Percentiles rank a stretch among this genome's conserved stretches.
Conservation (phyloP, 2,329 filamentous ascomycete species). For the Pseudogymnoascus sp. region DNA sequence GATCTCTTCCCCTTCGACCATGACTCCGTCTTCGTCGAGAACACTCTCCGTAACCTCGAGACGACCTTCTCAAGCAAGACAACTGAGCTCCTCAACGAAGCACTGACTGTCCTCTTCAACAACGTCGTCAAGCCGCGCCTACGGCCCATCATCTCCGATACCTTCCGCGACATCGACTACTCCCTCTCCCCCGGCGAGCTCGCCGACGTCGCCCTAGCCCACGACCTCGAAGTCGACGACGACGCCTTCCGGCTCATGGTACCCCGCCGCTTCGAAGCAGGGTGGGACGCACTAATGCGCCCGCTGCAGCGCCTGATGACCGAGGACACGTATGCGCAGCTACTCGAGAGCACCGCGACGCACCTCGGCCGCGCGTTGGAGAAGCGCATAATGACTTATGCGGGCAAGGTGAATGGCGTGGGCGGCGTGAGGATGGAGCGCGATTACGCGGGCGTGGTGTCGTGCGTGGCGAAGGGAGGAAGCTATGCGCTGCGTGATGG, state of each 20-base stretch:
- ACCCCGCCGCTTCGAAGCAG: slow-evolving; percentile 69
- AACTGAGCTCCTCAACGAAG: slow-evolving; percentile 74
- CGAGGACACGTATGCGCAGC: slow-evolving; percentile 62
- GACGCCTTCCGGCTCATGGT: slow-evolving; percentile 59
- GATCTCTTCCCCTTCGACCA: slow-evolving; percentile 74
- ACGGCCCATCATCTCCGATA: slow-evolving; percentile 75
- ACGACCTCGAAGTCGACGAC: slow-evolving; percentile 38
- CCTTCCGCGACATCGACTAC: slow-evolving; percentile 91
- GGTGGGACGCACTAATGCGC: slow-evolving; percentile 79
- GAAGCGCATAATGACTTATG: slow-evolving; percentile 77
- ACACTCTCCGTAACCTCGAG: slow-evolving; percentile 62
- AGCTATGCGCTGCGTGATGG: slow-evolving; percentile 72
- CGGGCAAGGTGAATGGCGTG: slow-evolving; percentile 67
- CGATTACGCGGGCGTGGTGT: slow-evolving; percentile 71
- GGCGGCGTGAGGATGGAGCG: slow-evolving; percentile 79
- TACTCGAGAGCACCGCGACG: slow-evolving; percentile 66
- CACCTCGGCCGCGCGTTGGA: slow-evolving; percentile 76
- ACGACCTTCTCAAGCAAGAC: slow-evolving; percentile 70
- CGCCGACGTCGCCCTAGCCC: slow-evolving; percentile 46
- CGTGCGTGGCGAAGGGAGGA: slow-evolving; percentile 56
- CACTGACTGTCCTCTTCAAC: slow-evolving; percentile 77
- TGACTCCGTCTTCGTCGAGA: slow-evolving; percentile 63
- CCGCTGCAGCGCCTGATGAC: slow-evolving; percentile 84
- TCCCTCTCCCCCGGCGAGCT: slow-evolving; percentile 57
- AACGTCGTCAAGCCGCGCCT: slow-evolving; percentile 81